These are phyloP conservation scores for Mortierella sp. DNA, from an alignment of 371 early-diverging fungal genomes.

Conservation along the genomic window DNA sequence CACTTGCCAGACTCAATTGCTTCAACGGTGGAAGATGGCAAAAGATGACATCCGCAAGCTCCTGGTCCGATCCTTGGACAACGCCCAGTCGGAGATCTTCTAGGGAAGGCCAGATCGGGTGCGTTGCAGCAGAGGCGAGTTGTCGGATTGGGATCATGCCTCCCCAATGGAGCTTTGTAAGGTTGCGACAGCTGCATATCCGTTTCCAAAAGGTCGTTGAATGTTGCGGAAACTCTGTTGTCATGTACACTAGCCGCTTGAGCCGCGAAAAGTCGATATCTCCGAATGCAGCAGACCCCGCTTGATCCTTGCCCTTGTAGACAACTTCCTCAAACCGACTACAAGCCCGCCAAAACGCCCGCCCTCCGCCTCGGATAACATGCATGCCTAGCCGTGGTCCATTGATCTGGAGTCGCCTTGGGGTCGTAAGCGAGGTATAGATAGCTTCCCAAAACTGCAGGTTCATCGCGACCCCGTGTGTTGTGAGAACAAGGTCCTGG, in stretches of 20 bases:
- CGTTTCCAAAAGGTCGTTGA: background rate
- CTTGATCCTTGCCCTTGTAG: background rate
- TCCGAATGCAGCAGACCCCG: background rate
- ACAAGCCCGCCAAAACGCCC: background rate
- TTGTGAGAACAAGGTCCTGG: too few species aligned
- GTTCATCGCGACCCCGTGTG: background rate
- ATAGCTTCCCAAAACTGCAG: background rate
- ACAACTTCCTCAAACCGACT: background rate
- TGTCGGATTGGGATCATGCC: background rate
- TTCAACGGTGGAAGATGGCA: background rate
- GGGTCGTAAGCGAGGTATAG: background rate
- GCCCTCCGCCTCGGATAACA: background rate
- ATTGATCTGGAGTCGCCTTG: background rate
- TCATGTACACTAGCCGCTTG: background rate
- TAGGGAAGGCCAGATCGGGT: background rate
- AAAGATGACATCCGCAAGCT: background rate
- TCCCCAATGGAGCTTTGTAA: background rate
- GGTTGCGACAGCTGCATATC: background rate
- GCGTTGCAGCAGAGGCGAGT: background rate
- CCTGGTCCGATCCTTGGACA: background rate
- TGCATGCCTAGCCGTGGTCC: background rate
- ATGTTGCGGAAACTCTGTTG: background rate
- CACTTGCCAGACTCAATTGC: background rate
- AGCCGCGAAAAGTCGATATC: background rate
- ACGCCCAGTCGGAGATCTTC: background rate